Evolutionary conservation across 495 filamentous ascomycete genomes (phyloP).

Genomic region (Neurospora sp.): DNA sequence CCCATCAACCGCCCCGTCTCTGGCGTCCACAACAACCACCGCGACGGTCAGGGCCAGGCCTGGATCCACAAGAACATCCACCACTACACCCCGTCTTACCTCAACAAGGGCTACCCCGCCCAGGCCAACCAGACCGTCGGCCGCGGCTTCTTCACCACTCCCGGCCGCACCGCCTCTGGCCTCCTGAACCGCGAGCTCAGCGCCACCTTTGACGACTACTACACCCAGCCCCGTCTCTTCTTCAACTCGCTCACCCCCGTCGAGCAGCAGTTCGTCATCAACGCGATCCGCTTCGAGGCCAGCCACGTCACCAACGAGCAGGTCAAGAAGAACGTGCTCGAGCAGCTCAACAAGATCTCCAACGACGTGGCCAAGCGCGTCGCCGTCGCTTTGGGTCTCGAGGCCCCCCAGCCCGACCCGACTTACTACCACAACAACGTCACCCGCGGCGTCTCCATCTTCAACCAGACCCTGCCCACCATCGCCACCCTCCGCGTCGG

Average conservation of each 20-base stretch:
- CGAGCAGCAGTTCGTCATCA: conserved; percentile 69
- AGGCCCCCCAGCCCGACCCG: conserved; percentile 46
- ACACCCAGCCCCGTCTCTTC: conserved; percentile 67
- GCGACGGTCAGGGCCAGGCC: conserved; percentile 48
- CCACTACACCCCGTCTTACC: conserved; percentile 54
- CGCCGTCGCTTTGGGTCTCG: conserved; percentile 49
- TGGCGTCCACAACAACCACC: conserved; percentile 66
- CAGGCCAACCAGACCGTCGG: conserved; percentile 62
- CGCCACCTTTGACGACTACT: conserved; percentile 62
- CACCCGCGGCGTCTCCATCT: conserved; percentile 52
- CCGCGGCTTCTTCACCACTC: conserved; percentile 66
- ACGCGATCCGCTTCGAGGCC: conserved; percentile 68
- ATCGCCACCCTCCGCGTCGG: conserved; percentile 59
- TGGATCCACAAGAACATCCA: conserved; percentile 44
- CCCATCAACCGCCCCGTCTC: conserved; percentile 60
- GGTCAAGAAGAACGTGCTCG: conserved; percentile 54
- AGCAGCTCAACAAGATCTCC: conserved; percentile 61
- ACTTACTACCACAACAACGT: conserved; percentile 63
- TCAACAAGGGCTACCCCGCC: conserved; percentile 54
- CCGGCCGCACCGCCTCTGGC: conserved; percentile 44
- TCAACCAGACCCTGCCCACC: conserved; percentile 44
- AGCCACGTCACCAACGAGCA: conserved; percentile 44
- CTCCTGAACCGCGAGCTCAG: conserved; percentile 48
- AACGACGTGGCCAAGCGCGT: conserved; percentile 62
- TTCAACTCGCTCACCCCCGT: conserved; percentile 62